Percentiles rank a stretch among this genome's conserved stretches.
Evolutionary conservation across 768 basidiomycete genomes (phyloP).

Genomic region (Tephrocybe sp.): DNA sequence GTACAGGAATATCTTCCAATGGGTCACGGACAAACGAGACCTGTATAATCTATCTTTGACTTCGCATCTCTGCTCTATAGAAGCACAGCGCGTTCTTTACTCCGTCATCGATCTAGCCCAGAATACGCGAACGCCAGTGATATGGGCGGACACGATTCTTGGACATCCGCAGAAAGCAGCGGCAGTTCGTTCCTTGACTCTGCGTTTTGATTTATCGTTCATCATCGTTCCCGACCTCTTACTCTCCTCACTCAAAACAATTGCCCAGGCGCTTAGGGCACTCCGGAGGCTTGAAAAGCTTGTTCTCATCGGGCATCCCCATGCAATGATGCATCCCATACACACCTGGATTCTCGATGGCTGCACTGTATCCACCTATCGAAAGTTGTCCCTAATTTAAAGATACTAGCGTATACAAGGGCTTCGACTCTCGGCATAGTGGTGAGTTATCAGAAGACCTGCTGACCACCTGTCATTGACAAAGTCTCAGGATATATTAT

Average conservation of each 20-base stretch:
- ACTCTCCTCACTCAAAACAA: conserved; percentile 13
- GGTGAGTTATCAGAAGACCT: neutral
- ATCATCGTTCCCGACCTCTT: conserved; percentile 19
- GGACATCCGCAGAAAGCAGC: conserved; percentile 11
- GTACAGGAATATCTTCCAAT: conserved; percentile 16
- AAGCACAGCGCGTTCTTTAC: conserved; percentile 20
- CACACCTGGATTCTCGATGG: conserved; percentile 21
- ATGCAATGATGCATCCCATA: conserved; percentile 21
- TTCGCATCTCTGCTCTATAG: conserved; percentile 15
- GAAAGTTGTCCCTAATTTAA: conserved; percentile 2
- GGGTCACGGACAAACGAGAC: conserved; percentile 14
- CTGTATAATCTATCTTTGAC: conserved; percentile 16
- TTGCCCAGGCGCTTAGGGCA: conserved; percentile 15
- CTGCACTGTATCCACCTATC: conserved; percentile 11
- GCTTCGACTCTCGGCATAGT: neutral
- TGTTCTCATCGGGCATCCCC: conserved; percentile 17
- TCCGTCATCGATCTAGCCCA: conserved; percentile 15
- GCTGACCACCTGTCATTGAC: neutral
- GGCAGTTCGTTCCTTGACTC: conserved; percentile 15
- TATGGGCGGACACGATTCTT: conserved; percentile 20
- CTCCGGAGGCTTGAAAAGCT: conserved; percentile 16
- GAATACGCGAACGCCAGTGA: conserved; percentile 12
- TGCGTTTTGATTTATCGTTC: conserved; percentile 18
- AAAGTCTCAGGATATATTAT: conserved; percentile 3
- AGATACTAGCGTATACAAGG: conserved; percentile 1